Percentiles rank a stretch among this genome's conserved stretches.
Evolutionary conservation across 2,329 filamentous ascomycete species (phyloP).

Genomic region (Lojkania enalia): DNA sequence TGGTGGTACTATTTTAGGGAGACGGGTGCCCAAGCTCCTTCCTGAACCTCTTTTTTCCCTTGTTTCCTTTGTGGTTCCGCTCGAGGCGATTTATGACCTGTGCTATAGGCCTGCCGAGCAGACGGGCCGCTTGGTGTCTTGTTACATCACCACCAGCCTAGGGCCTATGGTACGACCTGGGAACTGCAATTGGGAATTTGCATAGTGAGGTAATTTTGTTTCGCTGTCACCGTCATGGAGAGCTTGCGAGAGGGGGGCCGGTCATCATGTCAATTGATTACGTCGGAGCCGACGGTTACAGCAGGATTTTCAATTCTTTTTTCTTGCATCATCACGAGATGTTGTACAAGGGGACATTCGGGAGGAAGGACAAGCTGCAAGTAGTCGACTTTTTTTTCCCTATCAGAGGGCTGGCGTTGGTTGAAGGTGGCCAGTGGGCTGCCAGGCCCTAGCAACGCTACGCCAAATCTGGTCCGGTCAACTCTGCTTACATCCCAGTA

Average conservation of each 20-base stretch:
- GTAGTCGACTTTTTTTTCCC: neutral
- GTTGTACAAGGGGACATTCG: neutral
- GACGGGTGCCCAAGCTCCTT: neutral
- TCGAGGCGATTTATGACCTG: slow-evolving; percentile 1
- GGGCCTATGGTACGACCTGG: too few species aligned
- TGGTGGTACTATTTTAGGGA: slow-evolving; percentile 12
- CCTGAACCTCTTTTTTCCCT: neutral
- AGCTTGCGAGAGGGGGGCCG: too few species aligned
- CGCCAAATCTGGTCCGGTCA: neutral
- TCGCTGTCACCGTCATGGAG: too few species aligned
- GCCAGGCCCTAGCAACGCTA: slow-evolving; percentile 5
- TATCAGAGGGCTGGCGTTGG: neutral
- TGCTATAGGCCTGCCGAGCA: neutral
- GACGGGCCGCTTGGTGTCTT: slow-evolving; percentile 4
- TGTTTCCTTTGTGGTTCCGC: neutral
- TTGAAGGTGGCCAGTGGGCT: neutral
- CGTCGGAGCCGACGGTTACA: too few species aligned
- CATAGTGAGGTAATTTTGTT: too few species aligned
- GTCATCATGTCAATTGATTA: too few species aligned
- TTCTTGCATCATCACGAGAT: too few species aligned
- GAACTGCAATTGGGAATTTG: too few species aligned
- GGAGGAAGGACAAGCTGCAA: neutral
- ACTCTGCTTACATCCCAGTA: slow-evolving; percentile 19
- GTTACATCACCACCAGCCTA: slow-evolving; percentile 10
- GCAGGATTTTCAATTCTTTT: too few species aligned